A percentile compares a stretch with the other conserved stretches of the same genome.
These are phyloP conservation scores for Senna siamea DNA, from an alignment of 306 rosid species.

Conservation along the genomic window DNA sequence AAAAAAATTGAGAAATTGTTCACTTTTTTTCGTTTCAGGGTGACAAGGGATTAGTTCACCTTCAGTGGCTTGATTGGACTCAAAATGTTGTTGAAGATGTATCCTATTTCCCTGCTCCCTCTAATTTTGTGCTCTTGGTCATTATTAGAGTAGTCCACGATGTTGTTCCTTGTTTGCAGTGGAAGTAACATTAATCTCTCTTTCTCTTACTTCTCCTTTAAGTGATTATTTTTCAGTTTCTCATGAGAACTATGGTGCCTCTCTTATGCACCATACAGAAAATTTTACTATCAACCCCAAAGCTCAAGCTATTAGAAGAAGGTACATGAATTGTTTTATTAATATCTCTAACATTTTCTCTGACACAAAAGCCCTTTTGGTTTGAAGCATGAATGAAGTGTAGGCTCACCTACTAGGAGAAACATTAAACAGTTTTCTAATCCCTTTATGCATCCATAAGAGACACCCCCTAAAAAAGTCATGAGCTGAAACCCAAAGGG, in stretches of 20 bases:
- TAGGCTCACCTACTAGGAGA: neutral
- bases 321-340: neutral
- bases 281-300: neutral
- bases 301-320: constrained; percentile 44
- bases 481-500: no score
- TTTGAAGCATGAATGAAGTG: neutral
- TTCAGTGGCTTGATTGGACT: constrained; percentile 93
- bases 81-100: constrained; percentile 85
- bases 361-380: neutral
- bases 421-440: neutral
- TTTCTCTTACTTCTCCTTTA: constrained; percentile 1
- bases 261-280: neutral
- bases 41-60: constrained; percentile 85
- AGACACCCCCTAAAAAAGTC: neutral
- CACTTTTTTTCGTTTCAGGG: constrained; percentile 59
- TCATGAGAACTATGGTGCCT: neutral
- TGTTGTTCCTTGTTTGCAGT: constrained; percentile 12
- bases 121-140: constrained; percentile 11
- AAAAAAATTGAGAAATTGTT: constrained; percentile 4
- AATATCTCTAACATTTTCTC: neutral
- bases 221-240: neutral
- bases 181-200: neutral
- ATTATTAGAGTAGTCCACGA: neutral
- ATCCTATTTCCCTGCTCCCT: constrained; percentile 52
- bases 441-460: neutral